Percentiles rank a stretch among this genome's conserved stretches.
phyloP scores from a whole-genome alignment of 75 land plant species.

The Isoetes taiwanensis region DNA sequence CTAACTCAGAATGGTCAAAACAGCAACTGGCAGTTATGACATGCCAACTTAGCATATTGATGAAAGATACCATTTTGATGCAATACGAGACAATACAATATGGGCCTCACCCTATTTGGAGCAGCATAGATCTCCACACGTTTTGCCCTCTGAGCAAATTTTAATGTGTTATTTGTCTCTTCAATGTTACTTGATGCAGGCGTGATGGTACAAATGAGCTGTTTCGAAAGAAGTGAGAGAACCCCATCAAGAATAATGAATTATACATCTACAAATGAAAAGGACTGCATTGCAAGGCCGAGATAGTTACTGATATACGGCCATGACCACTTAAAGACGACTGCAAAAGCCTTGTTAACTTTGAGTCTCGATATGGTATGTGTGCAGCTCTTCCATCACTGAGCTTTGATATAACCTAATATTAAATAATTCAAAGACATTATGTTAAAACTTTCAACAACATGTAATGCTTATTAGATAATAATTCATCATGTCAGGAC shows the following conservation, averaged over 20 bases:
- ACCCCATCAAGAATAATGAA: background rate
- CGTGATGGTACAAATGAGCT: slow-evolving; percentile 88
- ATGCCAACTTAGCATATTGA: too few relatives aligned
- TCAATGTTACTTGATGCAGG: slow-evolving; percentile 86
- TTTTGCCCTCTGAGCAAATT: slow-evolving; percentile 85
- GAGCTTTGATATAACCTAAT: slow-evolving; percentile 77
- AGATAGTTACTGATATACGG: slow-evolving; percentile 52
- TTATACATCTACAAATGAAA: background rate
- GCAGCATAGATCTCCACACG: slow-evolving; percentile 71
- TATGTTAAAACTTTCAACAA: background rate
- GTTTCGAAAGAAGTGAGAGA: slow-evolving; percentile 9
- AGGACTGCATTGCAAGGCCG: background rate
- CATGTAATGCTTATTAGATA: too few relatives aligned
- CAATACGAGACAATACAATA: too few relatives aligned
- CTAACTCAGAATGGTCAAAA: too few relatives aligned
- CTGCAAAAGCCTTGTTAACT: slow-evolving; percentile 83
- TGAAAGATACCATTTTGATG: too few relatives aligned
- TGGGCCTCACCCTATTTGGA: slow-evolving; percentile 64
- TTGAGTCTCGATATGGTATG: slow-evolving; percentile 93
- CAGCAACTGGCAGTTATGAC: too few relatives aligned
- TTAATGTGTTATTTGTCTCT: slow-evolving; percentile 80
- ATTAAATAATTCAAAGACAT: slow-evolving; percentile 3
- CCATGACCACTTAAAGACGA: slow-evolving; percentile 97
- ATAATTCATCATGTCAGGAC: too few relatives aligned
- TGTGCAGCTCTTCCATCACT: slow-evolving; percentile 85